Conservation (phyloP, 2,329 filamentous ascomycete species). For the Exophiala sideris region DNA sequence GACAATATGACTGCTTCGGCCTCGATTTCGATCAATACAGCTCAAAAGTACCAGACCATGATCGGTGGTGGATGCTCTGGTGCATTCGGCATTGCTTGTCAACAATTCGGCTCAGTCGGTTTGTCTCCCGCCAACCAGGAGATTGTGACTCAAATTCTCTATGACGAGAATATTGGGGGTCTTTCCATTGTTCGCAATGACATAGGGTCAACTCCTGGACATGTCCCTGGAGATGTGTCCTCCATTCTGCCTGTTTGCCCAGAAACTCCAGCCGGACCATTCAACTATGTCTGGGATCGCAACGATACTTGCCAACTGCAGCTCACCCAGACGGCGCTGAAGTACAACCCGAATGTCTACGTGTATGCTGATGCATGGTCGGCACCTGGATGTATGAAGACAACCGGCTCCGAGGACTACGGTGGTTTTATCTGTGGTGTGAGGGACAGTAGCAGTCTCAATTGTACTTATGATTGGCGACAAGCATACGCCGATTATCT, state of each 20-base stretch:
- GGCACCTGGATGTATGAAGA: constrained; percentile 53
- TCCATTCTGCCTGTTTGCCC: constrained; percentile 46
- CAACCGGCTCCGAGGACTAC: constrained; percentile 43
- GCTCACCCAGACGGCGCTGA: constrained; percentile 49
- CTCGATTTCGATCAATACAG: constrained; percentile 8
- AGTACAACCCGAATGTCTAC: constrained; percentile 35
- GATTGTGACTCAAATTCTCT: constrained; percentile 11
- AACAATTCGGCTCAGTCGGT: constrained; percentile 12
- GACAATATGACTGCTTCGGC: constrained; percentile 9
- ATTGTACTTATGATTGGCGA: constrained; percentile 45
- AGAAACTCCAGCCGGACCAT: constrained; percentile 40
- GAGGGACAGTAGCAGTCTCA: constrained; percentile 33
- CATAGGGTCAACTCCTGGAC: constrained; percentile 42
- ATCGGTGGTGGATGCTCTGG: constrained; percentile 14
- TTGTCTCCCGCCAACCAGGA: constrained; percentile 26
- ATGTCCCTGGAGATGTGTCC: constrained; percentile 19
- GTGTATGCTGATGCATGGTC: constrained; percentile 52
- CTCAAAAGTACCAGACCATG: constrained; percentile 16
- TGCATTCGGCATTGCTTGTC: constrained; percentile 16
- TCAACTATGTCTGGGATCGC: constrained; percentile 46
- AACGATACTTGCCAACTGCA: constrained; percentile 52
- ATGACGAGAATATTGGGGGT: constrained; percentile 31
- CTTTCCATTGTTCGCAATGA: constrained; percentile 52
- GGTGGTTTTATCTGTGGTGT: constrained; percentile 49
- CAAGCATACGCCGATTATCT: constrained; percentile 51